Base-by-base conservation (phyloP, 305 asterid genomes). In the Euphrasia arctica region DNA sequence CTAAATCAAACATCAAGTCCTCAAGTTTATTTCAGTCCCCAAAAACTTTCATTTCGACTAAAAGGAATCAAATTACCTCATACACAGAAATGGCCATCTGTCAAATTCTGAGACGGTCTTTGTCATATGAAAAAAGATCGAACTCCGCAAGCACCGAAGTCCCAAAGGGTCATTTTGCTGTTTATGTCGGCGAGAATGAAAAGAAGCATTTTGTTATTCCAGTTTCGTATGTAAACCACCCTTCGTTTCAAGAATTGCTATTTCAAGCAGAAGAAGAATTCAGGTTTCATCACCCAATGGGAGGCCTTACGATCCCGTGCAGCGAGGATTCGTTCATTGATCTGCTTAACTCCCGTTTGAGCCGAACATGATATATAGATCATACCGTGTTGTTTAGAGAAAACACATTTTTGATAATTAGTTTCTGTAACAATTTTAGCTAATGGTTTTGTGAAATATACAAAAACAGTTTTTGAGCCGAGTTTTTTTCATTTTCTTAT, bases 161-260 rank as follows among this genome's bases (percentile, higher is more conserved):
- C 54, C 68, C 68, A 55, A 62, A 69, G 15, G 68, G 74, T 4
- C 68, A 61, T 9, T 1, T 41, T 41, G 47, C 47, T 41, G 47
- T 41, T 41, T 41, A 41, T 41, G 47, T 41, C 8, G 47, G 47
- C 8, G 43, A 62, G 56, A 62, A 4, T 5, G 28, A 45, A 45
- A 62, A 62, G 56, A 62, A 25, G 43, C 56, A 25, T 18, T 60
- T 60, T 25, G 27, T 25, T 25, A 25, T 25, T 25, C 27, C 27
- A 1, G 27, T 25, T 25, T 25, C 27, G 27, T 25, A 25, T 25
- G 27, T 25, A 25, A 25, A 25, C 27, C 27, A 25, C 27, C 27
- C 27, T 25, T 25, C 2, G 27, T 25, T 25, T 25, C 27, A 25
- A 25, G 27, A 25, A 25, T 25, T 25, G 27, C 2, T 25, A 1